Percentiles rank a stretch among this genome's conserved stretches.
phyloP scores from a whole-genome alignment of 2,329 filamentous ascomycete species.

The Trichoderma afroharzianum region DNA sequence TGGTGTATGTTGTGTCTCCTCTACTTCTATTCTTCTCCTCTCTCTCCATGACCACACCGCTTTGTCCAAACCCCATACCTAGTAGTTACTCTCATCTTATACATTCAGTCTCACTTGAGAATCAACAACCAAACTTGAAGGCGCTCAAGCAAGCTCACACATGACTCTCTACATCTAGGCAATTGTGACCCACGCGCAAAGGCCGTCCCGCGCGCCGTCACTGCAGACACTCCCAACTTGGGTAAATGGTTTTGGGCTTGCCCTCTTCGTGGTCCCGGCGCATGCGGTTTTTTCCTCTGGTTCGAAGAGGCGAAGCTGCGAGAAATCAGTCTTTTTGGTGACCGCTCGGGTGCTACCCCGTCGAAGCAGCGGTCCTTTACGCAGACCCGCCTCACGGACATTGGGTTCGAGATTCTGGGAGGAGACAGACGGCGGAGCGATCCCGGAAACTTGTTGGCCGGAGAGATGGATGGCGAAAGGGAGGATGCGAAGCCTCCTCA shows the following conservation, averaged over 20 bases:
- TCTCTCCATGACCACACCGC: not conserved
- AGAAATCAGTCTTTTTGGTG: slow-evolving; percentile 25
- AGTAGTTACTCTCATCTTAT: not conserved
- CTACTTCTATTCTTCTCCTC: not conserved
- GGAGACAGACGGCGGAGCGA: slow-evolving; percentile 22
- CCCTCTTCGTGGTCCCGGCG: slow-evolving; percentile 25
- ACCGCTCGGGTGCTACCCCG: slow-evolving; percentile 4
- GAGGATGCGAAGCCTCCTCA: not conserved
- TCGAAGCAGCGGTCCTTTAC: slow-evolving; percentile 29
- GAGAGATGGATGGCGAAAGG: not conserved
- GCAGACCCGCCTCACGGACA: slow-evolving; percentile 29
- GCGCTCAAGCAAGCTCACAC: not conserved
- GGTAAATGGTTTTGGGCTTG: slow-evolving; percentile 44
- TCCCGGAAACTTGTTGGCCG: not conserved
- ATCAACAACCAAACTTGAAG: not conserved
- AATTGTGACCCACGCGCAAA: slow-evolving; percentile 41
- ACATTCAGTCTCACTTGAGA: not conserved
- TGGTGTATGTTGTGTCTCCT: slow-evolving; percentile 32
- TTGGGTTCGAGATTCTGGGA: slow-evolving; percentile 28
- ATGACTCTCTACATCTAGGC: slow-evolving; percentile 27
- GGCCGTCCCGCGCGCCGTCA: slow-evolving; percentile 36
- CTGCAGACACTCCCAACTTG: slow-evolving; percentile 37
- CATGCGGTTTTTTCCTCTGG: slow-evolving; percentile 46
- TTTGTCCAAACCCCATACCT: not conserved
- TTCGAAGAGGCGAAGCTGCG: slow-evolving; percentile 35